phyloP scores from a whole-genome alignment of 2,329 filamentous ascomycete species.

The Stromatinia cepivora region DNA sequence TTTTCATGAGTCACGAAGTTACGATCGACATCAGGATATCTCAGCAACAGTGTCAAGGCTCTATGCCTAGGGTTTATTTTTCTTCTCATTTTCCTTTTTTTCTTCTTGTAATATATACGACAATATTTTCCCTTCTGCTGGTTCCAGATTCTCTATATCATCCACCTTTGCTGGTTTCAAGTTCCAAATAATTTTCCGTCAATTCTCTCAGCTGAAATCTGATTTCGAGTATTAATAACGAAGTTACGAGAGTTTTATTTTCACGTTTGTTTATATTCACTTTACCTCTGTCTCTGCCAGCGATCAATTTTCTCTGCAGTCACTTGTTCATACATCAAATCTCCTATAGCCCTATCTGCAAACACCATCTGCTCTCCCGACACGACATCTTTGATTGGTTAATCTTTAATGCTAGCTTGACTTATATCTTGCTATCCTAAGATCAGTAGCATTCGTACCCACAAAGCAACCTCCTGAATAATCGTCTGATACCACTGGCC shows the following conservation, averaged over 20 bases:
- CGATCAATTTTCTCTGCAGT: neutral
- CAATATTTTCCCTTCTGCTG: neutral
- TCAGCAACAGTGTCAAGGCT: neutral
- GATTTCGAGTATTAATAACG: neutral
- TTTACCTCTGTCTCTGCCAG: neutral
- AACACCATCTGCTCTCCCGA: neutral
- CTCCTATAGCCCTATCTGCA: neutral
- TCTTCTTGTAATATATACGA: too few relatives aligned
- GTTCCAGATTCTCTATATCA: neutral
- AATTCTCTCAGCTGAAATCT: neutral
- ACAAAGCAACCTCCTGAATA: neutral
- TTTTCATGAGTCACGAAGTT: neutral
- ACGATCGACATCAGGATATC: neutral
- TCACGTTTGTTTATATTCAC: neutral
- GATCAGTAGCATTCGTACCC: too few relatives aligned
- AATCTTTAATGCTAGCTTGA: neutral
- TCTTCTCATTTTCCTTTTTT: too few relatives aligned
- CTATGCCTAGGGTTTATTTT: neutral
- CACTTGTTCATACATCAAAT: conserved; percentile 1
- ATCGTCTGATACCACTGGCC: neutral
- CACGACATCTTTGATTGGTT: neutral
- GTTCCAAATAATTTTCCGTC: neutral
- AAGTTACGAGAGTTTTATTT: neutral
- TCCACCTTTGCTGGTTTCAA: neutral
- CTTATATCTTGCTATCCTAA: neutral